Evolutionary conservation across 75 land plant genomes (phyloP), one percentile per base, ranked within the genome.

Genomic region (Sequoia sempervirens): DNA sequence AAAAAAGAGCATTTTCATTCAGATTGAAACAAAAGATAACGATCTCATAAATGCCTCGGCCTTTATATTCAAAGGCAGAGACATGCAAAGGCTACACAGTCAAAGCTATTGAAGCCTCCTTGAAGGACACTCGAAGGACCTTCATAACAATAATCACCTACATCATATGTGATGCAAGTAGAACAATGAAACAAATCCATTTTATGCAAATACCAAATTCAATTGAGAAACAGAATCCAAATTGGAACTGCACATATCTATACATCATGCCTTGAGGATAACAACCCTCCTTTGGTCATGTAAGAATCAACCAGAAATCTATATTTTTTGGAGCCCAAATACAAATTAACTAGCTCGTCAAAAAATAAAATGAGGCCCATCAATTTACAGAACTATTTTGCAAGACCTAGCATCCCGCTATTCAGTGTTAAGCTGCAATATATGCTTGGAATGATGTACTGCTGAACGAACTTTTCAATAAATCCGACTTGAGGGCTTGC

Each of bases 381-480:
- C 73, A 28, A 70, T 70, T 70, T 70, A 32, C 73, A 70, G 73
- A 70, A 70, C 73, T 70, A 70, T 32, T 70, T 32, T 70, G 73
- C 15, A 70, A 70, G 73, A 30, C 12, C 4, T 14, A 32, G 3
- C 32, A 70, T 28, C 72, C 34, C 34, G 1, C 34, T 68, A 69
- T 28, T 11, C 73, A 69, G 34, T 28, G 36, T 69, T 69, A 69
- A 12, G 30, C 36, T 69, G 73, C 73, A 69, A 69, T 30, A 32
- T 30, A 69, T 11, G 36, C 36, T 70, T 70, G 73, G 73, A 70
- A 70, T 32, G 36, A 70, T 70, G 73, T 11, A 70, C 32, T 32
- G 36, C 73, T 70, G 73, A 70, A 70, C 2, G 15, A 70, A 32
- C 73, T 30, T 70, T 70, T 70, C 73, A 30, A 30, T 11, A 30